These are phyloP conservation scores for Gaeumannomyces sp. DNA, from an alignment of 2,329 filamentous ascomycete genomes.

Conservation along the genomic window DNA sequence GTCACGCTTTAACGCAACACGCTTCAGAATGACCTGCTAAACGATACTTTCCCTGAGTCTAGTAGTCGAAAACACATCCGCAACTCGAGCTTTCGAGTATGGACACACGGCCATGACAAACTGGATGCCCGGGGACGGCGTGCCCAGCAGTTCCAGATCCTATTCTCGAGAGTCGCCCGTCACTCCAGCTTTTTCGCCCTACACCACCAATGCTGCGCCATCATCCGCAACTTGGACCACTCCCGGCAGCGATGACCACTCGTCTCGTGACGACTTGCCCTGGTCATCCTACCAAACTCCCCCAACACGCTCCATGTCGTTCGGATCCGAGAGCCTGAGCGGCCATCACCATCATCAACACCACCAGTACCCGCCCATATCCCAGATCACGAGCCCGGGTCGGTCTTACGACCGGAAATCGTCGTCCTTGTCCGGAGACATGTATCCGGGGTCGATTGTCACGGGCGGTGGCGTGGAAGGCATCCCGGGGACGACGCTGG, in stretches of 20 bases:
- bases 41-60: not conserved
- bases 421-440: conserved; percentile 31
- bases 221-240: conserved; percentile 36
- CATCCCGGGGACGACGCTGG: conserved; percentile 27
- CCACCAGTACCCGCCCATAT: conserved; percentile 36
- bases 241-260: conserved; percentile 27
- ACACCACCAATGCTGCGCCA: conserved; percentile 33
- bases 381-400: conserved; percentile 24
- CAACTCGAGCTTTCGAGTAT: conserved; percentile 32
- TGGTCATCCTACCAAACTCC: conserved; percentile 36
- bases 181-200: conserved; percentile 44
- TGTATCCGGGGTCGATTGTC: conserved; percentile 35
- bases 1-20: not conserved
- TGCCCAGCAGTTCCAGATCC: conserved; percentile 34
- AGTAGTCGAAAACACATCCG: conserved; percentile 30
- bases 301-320: conserved; percentile 41
- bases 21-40: not conserved
- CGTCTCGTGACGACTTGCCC: conserved; percentile 35
- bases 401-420: conserved; percentile 39
- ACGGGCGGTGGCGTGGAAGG: conserved; percentile 30
- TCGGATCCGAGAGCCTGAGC: conserved; percentile 34
- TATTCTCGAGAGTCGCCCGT: conserved; percentile 46
- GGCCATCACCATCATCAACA: conserved; percentile 27
- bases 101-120: conserved; percentile 30
- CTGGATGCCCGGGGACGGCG: conserved; percentile 41